A percentile compares a stretch with the other conserved stretches of the same genome.
phyloP scores from a whole-genome alignment of 306 rosid genomes.

The Crataegus laevigata region DNA sequence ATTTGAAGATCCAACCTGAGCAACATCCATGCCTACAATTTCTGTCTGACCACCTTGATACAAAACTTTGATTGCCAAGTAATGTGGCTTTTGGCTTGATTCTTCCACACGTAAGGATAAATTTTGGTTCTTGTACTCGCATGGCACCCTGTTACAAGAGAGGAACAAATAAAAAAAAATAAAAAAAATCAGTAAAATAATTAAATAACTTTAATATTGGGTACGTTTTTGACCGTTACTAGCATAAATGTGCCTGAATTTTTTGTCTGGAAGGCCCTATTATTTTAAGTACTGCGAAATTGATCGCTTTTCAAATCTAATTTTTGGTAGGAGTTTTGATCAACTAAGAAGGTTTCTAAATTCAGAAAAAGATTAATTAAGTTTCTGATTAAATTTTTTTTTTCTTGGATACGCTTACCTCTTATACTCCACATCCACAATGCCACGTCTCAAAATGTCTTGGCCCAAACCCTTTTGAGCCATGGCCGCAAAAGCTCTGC shows the following conservation, averaged over 20 bases:
- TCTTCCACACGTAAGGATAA: constrained; percentile 75
- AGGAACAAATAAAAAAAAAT: neutral
- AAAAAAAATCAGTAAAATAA: neutral
- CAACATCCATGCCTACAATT: constrained; percentile 71
- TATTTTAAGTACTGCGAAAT: constrained; percentile 7
- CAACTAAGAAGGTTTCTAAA: neutral
- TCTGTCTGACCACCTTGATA: constrained; percentile 98
- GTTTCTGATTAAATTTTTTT: neutral
- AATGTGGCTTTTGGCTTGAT: constrained; percentile 63
- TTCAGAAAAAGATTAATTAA: neutral
- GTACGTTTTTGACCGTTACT: constrained; percentile 32
- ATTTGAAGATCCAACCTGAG: constrained; percentile 66
- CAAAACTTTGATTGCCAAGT: constrained; percentile 55
- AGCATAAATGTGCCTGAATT: constrained; percentile 13
- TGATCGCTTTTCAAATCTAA: neutral
- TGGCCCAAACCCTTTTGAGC: constrained; percentile 44
- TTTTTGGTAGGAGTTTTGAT: neutral
- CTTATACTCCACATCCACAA: constrained; percentile 66
- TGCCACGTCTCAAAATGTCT: constrained; percentile 48
- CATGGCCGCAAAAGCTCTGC: constrained; percentile 63
- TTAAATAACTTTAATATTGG: neutral
- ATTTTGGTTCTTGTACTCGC: constrained; percentile 56
- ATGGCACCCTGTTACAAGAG: constrained; percentile 50
- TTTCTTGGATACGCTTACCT: constrained; percentile 35
- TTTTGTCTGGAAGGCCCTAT: neutral